Evolutionary conservation across 1,284 basidiomycete genomes (phyloP), one percentile per base, ranked within the genome.

Genomic region (Porogramme epimiltina): DNA sequence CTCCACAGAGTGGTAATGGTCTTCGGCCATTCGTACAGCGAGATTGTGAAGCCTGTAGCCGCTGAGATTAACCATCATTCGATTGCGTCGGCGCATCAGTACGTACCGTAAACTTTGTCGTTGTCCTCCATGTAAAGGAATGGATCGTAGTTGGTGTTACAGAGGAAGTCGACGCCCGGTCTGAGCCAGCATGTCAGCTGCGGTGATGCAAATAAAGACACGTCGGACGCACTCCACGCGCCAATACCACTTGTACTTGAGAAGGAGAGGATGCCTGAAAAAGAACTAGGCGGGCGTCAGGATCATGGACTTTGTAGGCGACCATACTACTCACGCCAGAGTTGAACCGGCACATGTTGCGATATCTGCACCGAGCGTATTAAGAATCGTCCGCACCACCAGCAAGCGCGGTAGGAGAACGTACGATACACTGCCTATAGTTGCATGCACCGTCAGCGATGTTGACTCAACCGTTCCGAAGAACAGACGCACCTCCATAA

Each of bases 1-100:
- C 78, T 70, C 90, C 89, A 93, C 1, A 93, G 74, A 0, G 87
- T 87, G 5, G 82, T 79, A 40, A 93, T 87, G 0, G 91, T 93
- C 47, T 80, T 79, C 44, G 77, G 71, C 66, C 83, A 90, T 67
- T 93, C 91, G 68, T 85, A 87, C 66, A 93, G 74, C 1, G 88
- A 81, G 42, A 93, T 81, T 0, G 87, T 90, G 68, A 90, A 93
- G 4, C 79, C 79, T 73, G 64, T 18, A 19, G 23, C 22, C n/a
- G n/a, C n/a, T n/a, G n/a, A n/a, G n/a, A 41, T 37, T 46, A 3
- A 39, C n/a, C 18, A 36, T 19, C 24, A 18, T 6, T 31, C 28
- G 13, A 31, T 31, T 13, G 28, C 8, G 28, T 6, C 28, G 8
- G 28, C 6, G 28, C 8, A 31, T 13, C 8, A 31, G 8, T 31